Evolutionary conservation across 331 rosid genomes (phyloP), one percentile per base, ranked within the genome.

Genomic region (Phaseolus coccineus): DNA sequence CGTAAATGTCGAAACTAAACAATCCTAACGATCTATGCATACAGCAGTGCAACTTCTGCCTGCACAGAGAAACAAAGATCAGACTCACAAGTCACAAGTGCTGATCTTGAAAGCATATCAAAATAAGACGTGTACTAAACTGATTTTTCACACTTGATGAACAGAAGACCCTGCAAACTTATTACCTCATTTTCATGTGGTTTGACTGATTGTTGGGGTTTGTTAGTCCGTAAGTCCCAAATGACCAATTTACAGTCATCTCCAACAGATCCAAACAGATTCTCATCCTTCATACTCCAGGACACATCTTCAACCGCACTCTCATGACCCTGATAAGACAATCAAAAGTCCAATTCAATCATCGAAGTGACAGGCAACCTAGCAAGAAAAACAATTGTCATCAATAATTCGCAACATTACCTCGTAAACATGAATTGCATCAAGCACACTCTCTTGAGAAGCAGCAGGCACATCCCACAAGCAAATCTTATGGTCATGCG

Each of bases 131-230:
- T 69, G 27, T 35, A 25, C 30, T 22, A 46, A 39, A 62, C 9
- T 62, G 33, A 27, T 27, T 82, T 33, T 40, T 46, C 66, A 79
- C 16, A 50, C 39, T 39, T n/a, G 33, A 51, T 14, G 14, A 57
- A 79, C 8, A 39, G 74, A 28, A 80, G 46, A 69, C 51, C 6
- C 15, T 3, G 37, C 37, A 57, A 74, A 69, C 8, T 66, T 67
- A 57, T 82, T 56, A 95, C 99, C 99, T 95, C 99, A 53, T 70
- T 89, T n/a, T 93, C 94, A 79, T 95, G 99, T 78, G 89, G 90
- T 85, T 83, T 87, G 81, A 93, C 87, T 11, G 93, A 87, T 4
- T 95, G 87, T 39, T 87, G 94, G 70, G 90, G 77, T 71, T 87
- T 79, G 86, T 90, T 85, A n/a, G 97, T 83, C 66, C 97, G 88